Conservation (phyloP, 176 grass and related monocot species). For the Aegilops sharonensis region DNA sequence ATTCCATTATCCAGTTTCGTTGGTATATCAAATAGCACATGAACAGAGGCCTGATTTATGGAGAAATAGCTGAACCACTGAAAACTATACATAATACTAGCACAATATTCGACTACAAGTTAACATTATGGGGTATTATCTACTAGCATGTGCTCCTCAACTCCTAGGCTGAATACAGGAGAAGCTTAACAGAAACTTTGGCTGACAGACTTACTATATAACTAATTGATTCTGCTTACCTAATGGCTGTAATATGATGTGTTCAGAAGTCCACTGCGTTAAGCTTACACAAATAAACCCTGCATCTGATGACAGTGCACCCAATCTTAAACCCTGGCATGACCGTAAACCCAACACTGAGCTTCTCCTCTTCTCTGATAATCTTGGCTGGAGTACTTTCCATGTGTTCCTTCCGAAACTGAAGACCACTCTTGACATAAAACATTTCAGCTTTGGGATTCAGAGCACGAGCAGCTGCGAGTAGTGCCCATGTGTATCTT, state of each 20-base stretch:
- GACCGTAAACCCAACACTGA: slow-evolving; percentile 73
- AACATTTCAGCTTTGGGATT: slow-evolving; percentile 80
- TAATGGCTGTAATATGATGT: slow-evolving; percentile 10
- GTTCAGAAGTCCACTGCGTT: background rate
- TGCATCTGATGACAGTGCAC: slow-evolving; percentile 57
- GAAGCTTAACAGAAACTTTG: slow-evolving; percentile 10
- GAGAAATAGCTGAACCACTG: background rate
- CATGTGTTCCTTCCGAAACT: slow-evolving; percentile 64
- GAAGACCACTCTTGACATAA: slow-evolving; percentile 46
- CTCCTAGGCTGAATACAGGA: slow-evolving; percentile 1
- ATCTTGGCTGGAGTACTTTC: slow-evolving; percentile 51
- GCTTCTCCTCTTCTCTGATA: slow-evolving; percentile 19
- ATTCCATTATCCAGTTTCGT: slow-evolving; percentile 9
- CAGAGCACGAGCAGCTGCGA: slow-evolving; percentile 42
- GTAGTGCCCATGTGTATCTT: slow-evolving; percentile 65
- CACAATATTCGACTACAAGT: slow-evolving; percentile 33
- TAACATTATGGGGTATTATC: slow-evolving; percentile 24
- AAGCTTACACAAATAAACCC: slow-evolving; percentile 56
- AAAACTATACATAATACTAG: slow-evolving; percentile 24
- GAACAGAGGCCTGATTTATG: background rate
- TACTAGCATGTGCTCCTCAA: slow-evolving; percentile 22
- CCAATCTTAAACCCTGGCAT: slow-evolving; percentile 85
- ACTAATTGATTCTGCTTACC: slow-evolving; percentile 33
- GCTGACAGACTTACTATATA: background rate
- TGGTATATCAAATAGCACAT: background rate